Evolutionary conservation across 2,329 filamentous ascomycete species (phyloP), one percentile per base, ranked within the genome.

Genomic region (Aspergillus sp.): DNA sequence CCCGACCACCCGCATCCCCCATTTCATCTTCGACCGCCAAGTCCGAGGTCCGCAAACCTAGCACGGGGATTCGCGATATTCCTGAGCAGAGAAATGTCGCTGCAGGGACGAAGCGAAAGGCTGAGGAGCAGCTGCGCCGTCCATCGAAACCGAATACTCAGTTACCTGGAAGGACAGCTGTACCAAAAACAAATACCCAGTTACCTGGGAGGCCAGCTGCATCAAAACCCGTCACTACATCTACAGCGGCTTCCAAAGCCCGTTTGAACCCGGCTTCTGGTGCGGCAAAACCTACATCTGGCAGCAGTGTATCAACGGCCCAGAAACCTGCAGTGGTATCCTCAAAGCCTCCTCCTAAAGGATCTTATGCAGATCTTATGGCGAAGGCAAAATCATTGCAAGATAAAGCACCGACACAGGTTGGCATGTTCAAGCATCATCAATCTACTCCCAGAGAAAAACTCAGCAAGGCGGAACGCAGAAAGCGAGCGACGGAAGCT

Each of bases 351-450:
- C 75, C 76, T 5, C 77, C 77, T 46, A 77, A 76, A 53, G 77
- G 78, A 27, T 79, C 76, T 1, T 85, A 76, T 60, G 74, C 78
- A 35, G 79, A 79, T 39, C 70, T 83, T 35, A 72, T 84, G 63
- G 71, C 72, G 45, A 72, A 74, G 52, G 81, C 81, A 36, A 77
- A 82, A 57, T 75, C 75, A 39, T 70, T 72, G 44, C 72, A 69
- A 55, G 65, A 74, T 40, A 67, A 70, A 50, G 69, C 69, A 10
- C 64, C 70, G 26, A 61, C 69, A 32, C 53, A 64, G 43, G 61
- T 76, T 32, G 77, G 77, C 33, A 67, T 73, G 36, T 75, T 82
- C 59, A 80, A 77, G 57, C 76, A 82, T 53, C 78, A 37, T 8
- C 27, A 82, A 51, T 43, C 67, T 5, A 61, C 58, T 3, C 69